Evolutionary conservation across 1,284 basidiomycete species (phyloP).

Genomic region (Pseudozyma flocculosa): DNA sequence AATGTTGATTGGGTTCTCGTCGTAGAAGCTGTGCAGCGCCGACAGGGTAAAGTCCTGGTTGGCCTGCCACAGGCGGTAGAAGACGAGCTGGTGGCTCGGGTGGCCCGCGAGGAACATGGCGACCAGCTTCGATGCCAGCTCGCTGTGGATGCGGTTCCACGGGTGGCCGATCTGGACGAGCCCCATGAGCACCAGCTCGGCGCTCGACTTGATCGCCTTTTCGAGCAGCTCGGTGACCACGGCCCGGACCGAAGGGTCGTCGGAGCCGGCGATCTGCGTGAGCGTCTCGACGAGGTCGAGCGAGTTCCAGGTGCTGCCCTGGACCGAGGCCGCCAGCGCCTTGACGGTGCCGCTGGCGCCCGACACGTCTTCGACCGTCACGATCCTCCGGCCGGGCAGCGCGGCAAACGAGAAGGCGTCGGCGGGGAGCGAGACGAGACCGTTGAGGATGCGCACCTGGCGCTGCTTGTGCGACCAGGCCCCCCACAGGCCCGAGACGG

Average conservation of each 20-base stretch:
- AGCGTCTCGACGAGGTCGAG: conserved; percentile 84
- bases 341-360: conserved; percentile 71
- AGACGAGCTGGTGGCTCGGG: conserved; percentile 91
- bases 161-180: conserved; percentile 80
- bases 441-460: conserved; percentile 83
- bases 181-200: conserved; percentile 91
- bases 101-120: conserved; percentile 88
- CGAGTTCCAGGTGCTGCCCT: conserved; percentile 90
- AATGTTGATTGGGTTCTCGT: conserved; percentile 87
- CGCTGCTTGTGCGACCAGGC: conserved; percentile 80
- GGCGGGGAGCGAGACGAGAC: conserved; percentile 75
- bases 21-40: conserved; percentile 86
- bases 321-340: conserved; percentile 69
- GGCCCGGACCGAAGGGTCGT: conserved; percentile 61
- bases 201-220: conserved; percentile 67
- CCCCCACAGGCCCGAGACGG: conserved; percentile 61
- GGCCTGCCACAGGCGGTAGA: conserved; percentile 91
- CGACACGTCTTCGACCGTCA: conserved; percentile 35
- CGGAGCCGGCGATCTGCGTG: conserved; percentile 86
- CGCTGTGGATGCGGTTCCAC: conserved; percentile 81
- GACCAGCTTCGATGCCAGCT: conserved; percentile 82
- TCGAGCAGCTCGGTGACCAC: conserved; percentile 54
- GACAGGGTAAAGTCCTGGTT: conserved; percentile 80
- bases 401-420: conserved; percentile 75
- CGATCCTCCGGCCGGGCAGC: conserved; percentile 42